These are phyloP conservation scores for Dispira simplex DNA, from an alignment of 192 early-diverging fungal genomes.

Conservation along the genomic window DNA sequence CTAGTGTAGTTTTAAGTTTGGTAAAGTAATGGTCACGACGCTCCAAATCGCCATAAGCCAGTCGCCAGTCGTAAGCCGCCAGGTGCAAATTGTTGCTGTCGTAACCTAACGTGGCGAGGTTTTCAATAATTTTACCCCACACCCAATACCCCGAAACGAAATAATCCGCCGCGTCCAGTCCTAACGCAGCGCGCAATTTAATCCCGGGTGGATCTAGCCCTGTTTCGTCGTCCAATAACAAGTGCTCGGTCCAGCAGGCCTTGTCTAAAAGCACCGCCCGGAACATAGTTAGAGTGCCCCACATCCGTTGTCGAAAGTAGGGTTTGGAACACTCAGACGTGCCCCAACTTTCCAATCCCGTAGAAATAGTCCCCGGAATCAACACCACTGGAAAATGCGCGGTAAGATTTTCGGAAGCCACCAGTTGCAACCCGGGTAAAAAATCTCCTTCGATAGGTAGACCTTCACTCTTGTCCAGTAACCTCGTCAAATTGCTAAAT, in stretches of 20 bases:
- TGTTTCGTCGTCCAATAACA: constrained; percentile 63
- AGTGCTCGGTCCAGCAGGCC: constrained; percentile 69
- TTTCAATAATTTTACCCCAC: constrained; percentile 69
- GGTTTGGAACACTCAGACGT: constrained; percentile 55
- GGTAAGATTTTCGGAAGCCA: constrained; percentile 17
- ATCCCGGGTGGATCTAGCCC: constrained; percentile 74
- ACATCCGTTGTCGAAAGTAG: constrained; percentile 78
- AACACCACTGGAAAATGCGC: constrained; percentile 48
- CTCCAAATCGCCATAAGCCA: constrained; percentile 64
- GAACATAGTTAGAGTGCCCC: constrained; percentile 75
- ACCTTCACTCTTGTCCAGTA: constrained; percentile 17
- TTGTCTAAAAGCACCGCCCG: constrained; percentile 72
- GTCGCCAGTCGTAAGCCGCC: constrained; percentile 81
- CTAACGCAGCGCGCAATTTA: constrained; percentile 72
- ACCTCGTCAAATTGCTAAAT: constrained; percentile 43
- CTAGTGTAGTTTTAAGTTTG: constrained; percentile 52
- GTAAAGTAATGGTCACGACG: constrained; percentile 71
- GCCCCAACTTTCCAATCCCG: constrained; percentile 82
- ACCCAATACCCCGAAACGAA: constrained; percentile 87
- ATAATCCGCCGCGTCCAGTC: constrained; percentile 81
- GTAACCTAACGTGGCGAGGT: constrained; percentile 69
- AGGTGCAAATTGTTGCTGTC: constrained; percentile 79
- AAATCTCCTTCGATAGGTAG: constrained; percentile 20
- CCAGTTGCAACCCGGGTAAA: constrained; percentile 23
- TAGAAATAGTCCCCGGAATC: constrained; percentile 79